These are phyloP conservation scores for Clarireedia sp. DNA, from an alignment of 2,329 filamentous ascomycete species.

Conservation along the genomic window DNA sequence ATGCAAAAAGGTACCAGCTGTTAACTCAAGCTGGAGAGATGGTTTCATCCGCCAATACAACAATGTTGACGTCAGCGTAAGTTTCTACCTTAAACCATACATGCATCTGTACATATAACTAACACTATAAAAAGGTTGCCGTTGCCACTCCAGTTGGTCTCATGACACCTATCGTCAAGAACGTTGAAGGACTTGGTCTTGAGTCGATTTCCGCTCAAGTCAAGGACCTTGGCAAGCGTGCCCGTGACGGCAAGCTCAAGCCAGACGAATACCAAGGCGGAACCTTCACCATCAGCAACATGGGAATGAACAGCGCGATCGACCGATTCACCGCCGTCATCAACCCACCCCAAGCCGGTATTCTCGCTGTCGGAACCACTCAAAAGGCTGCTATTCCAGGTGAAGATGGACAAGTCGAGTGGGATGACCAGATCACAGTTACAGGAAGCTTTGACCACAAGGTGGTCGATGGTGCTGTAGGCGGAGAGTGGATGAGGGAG, in stretches of 20 bases:
- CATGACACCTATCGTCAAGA: slow-evolving; percentile 95
- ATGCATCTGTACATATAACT: background rate
- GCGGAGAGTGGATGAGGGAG: slow-evolving; percentile 93
- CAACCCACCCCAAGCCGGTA: slow-evolving; percentile 95
- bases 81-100: slow-evolving; percentile 38
- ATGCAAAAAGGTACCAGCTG: slow-evolving; percentile 85
- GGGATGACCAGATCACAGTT: slow-evolving; percentile 95
- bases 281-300: slow-evolving; percentile 99
- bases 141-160: slow-evolving; percentile 78
- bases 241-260: slow-evolving; percentile 96
- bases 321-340: slow-evolving; percentile 98
- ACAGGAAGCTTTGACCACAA: slow-evolving; percentile 98
- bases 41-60: slow-evolving; percentile 90
- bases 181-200: slow-evolving; percentile 78
- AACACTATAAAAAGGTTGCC: slow-evolving; percentile 22
- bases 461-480: slow-evolving; percentile 92
- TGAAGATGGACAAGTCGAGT: slow-evolving; percentile 82
- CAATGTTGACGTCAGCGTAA: slow-evolving; percentile 85
- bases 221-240: slow-evolving; percentile 95
- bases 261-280: slow-evolving; percentile 99
- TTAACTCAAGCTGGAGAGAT: slow-evolving; percentile 92
- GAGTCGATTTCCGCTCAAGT: slow-evolving; percentile 80
- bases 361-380: slow-evolving; percentile 88
- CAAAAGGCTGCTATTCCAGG: slow-evolving; percentile 89
- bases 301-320: slow-evolving; percentile 98